Evolutionary conservation across 2,329 filamentous ascomycete genomes (phyloP).

Genomic region (Alternaria arborescens): DNA sequence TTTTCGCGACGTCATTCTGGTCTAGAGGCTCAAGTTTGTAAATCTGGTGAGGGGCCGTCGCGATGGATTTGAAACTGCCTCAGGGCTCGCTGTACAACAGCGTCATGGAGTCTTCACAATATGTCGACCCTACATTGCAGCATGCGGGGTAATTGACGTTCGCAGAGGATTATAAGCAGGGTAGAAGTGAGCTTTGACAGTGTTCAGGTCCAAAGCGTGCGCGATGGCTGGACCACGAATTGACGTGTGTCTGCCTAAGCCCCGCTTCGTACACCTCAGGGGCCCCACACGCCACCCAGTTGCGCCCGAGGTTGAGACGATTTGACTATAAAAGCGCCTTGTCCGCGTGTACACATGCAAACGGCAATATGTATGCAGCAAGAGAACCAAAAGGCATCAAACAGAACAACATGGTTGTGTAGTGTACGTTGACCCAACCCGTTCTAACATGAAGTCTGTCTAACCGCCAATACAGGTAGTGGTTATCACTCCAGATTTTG

Average conservation of each 20-base stretch:
- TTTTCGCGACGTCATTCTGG: background rate
- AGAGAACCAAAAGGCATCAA: no score
- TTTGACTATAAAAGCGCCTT: background rate
- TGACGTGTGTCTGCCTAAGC: background rate
- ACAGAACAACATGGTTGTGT: conserved; percentile 11
- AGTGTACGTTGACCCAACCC: conserved; percentile 9
- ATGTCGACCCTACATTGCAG: background rate
- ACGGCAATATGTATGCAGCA: rapidly evolving
- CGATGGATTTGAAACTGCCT: background rate
- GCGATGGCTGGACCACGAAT: background rate
- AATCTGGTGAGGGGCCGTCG: background rate
- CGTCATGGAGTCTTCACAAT: background rate
- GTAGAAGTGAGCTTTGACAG: background rate
- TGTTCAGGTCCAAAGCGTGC: background rate
- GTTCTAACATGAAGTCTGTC: background rate
- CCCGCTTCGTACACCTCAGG: background rate
- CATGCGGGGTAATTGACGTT: background rate
- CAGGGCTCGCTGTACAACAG: background rate
- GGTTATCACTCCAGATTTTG: conserved; percentile 26
- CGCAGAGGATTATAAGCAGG: background rate
- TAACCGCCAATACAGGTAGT: conserved; percentile 15
- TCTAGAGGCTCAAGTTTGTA: background rate
- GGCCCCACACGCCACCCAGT: background rate
- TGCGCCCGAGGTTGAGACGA: no score
- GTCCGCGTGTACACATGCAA: rapidly evolving